These are phyloP conservation scores for Elaeis guineensis DNA, from an alignment of 176 grass and related monocot genomes.

Conservation along the genomic window DNA sequence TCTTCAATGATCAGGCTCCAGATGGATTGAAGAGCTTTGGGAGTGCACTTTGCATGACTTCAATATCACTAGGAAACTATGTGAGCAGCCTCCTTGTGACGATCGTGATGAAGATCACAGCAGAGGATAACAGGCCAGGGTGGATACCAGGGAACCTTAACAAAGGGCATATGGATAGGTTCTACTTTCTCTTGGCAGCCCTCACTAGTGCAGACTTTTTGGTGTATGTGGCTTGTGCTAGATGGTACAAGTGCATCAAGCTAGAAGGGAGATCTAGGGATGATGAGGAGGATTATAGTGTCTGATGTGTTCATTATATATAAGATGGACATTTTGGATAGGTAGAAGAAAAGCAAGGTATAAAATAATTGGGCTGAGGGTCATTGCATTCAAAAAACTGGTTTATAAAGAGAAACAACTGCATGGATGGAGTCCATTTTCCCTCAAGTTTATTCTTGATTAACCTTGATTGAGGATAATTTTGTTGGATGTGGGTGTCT, in stretches of 20 bases:
- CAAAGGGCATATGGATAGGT: constrained; percentile 69
- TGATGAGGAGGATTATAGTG: too few relatives aligned
- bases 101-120: constrained; percentile 49
- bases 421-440: too few relatives aligned
- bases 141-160: constrained; percentile 87
- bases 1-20: constrained; percentile 79
- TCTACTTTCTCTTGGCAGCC: constrained; percentile 75
- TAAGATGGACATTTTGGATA: too few relatives aligned
- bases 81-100: constrained; percentile 67
- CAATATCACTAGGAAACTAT: constrained; percentile 92
- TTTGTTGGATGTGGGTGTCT: too few relatives aligned
- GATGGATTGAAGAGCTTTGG: constrained; percentile 91
- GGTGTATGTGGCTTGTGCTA: constrained; percentile 50
- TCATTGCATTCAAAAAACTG: too few relatives aligned
- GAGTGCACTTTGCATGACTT: constrained; percentile 91
- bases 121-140: constrained; percentile 21
- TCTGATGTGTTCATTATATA: too few relatives aligned
- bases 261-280: constrained; percentile 22
- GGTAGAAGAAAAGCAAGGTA: too few relatives aligned
- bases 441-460: too few relatives aligned
- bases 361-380: too few relatives aligned
- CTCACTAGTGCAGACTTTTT: constrained; percentile 52
- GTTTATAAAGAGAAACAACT: too few relatives aligned
- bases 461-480: too few relatives aligned
- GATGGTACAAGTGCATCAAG: constrained; percentile 40